Conservation (phyloP, 768 basidiomycete species). For the Lentinula sp. region DNA sequence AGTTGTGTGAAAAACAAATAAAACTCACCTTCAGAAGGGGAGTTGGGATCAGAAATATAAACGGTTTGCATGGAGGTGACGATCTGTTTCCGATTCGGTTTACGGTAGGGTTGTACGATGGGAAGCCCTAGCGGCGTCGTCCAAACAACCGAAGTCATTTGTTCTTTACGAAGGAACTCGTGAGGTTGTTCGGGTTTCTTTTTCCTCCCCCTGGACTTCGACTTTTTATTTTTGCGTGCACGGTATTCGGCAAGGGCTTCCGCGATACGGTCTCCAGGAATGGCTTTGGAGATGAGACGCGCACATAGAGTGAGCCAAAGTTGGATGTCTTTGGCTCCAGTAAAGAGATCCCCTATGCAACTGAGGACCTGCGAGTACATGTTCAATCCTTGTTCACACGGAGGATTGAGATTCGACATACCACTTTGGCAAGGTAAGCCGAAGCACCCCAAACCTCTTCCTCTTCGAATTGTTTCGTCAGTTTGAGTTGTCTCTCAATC, state of each 20-base stretch:
- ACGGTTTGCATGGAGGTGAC: conserved; percentile 82
- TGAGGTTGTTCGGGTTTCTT: conserved; percentile 17
- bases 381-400: background rate
- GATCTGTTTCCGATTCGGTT: conserved; percentile 75
- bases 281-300: conserved; percentile 78
- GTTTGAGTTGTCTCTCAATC: conserved; percentile 83
- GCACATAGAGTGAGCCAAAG: conserved; percentile 84
- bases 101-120: conserved; percentile 94
- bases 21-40: conserved; percentile 55
- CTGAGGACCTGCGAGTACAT: conserved; percentile 44
- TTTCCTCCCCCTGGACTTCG: conserved; percentile 8
- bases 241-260: conserved; percentile 29
- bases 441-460: conserved; percentile 73
- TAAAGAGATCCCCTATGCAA: conserved; percentile 90
- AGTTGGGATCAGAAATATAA: conserved; percentile 82
- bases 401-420: conserved; percentile 19
- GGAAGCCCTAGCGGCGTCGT: conserved; percentile 93
- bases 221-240: conserved; percentile 9
- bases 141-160: conserved; percentile 96
- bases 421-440: conserved; percentile 76
- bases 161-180: conserved; percentile 64
- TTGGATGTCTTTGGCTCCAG: conserved; percentile 88
- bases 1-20: background rate
- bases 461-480: conserved; percentile 61
- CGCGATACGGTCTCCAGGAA: conserved; percentile 63